These are phyloP conservation scores for Phytophthora pini DNA, from an alignment of 352 stramenopile genomes.

Conservation along the genomic window DNA sequence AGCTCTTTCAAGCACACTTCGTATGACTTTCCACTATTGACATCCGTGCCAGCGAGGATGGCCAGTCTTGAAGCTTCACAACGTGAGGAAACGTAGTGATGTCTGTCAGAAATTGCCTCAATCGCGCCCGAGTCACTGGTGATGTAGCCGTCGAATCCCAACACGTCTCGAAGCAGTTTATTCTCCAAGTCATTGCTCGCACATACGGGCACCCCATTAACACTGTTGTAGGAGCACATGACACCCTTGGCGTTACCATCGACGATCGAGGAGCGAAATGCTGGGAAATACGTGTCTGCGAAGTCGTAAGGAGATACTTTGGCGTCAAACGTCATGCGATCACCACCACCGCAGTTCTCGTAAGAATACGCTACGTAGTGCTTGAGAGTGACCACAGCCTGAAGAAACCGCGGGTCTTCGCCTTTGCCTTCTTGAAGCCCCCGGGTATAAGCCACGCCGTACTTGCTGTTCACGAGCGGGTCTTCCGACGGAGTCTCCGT, in stretches of 20 bases:
- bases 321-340: constrained; percentile 87
- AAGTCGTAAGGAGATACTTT: constrained; percentile 89
- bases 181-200: constrained; percentile 74
- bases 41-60: constrained; percentile 74
- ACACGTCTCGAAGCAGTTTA: constrained; percentile 62
- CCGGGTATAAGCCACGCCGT: constrained; percentile 89
- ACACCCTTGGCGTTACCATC: constrained; percentile 46
- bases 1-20: constrained; percentile 63
- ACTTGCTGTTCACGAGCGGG: constrained; percentile 86
- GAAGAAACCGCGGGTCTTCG: constrained; percentile 51
- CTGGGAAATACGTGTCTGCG: constrained; percentile 90
- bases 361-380: constrained; percentile 94
- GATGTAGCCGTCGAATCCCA: constrained; percentile 92
- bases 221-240: constrained; percentile 96
- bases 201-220: constrained; percentile 93
- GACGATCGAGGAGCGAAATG: constrained; percentile 80
- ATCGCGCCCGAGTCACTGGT: constrained; percentile 92
- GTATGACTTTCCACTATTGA: constrained; percentile 85
- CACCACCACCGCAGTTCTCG: constrained; percentile 60
- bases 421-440: constrained; percentile 80
- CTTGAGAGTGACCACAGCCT: constrained; percentile 91
- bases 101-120: constrained; percentile 65
- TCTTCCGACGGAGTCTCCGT: constrained; percentile 94
- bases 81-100: constrained; percentile 72
- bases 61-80: constrained; percentile 56